Base-by-base conservation (phyloP, 129 eudicot species). In the Pseudognaphalium luteoalbum region DNA sequence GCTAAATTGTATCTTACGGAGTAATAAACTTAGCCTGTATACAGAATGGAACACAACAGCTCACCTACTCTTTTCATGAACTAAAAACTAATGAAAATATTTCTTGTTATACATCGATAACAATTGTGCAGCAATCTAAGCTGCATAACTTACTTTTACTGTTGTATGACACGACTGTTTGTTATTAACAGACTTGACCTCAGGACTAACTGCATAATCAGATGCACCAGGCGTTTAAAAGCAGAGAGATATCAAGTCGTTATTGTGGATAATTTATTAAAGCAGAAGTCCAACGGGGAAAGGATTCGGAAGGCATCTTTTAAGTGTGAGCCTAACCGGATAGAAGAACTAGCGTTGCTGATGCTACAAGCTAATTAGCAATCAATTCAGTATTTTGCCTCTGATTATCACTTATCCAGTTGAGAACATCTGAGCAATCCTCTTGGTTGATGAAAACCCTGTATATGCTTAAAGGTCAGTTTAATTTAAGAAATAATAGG, bases 371-470 rank as follows among this genome's bases (percentile, higher is more conserved):
- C 73, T 73, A 76, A 9, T 80, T 76, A 78, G 69, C 80, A 73
- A 82, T 73, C 80, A 83, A 68, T 41, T 81, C 76, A 39, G 85
- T 63, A 4, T 78, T 68, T 64, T 85, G 81, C 47, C 77, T 78
- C 52, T 81, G 88, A 72, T 52, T 86, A 80, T 67, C 81, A 76
- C 90, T 83, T 68, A 94, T 81, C 98, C 96, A 87, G 56, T 87
- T 83, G 54, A 94, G 87, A 81, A 94, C 77, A 35, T 85, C 87
- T 1, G 81, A 62, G 68, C 96, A 91, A 81, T 89, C 90, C 82
- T 89, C 93, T 6, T 79, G 90, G 22, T 71, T 71, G 52, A 83
- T 66, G 78, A 91, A 94, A 52, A 84, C 87, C 88, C 98, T 94
- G 88, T 82, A 85, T 10, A 61, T 70, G 29, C 59, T 57, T 64